Conservation (phyloP, 192 early-diverging fungal genomes). For the Gamsiella multidivaricata region DNA sequence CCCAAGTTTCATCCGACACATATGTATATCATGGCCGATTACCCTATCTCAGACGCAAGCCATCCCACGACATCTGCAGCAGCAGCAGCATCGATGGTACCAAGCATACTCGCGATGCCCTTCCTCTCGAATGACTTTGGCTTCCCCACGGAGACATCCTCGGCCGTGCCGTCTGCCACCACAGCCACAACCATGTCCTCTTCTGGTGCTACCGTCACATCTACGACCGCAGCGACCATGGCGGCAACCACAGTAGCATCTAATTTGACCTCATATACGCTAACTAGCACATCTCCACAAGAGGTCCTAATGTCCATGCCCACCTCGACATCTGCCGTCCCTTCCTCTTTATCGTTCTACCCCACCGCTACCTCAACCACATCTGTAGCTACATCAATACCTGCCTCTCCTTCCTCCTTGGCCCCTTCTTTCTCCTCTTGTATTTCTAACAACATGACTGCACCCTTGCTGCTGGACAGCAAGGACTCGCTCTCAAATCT, state of each 20-base stretch:
- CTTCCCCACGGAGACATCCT: constrained; percentile 8
- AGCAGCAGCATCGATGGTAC: background rate
- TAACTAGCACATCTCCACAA: constrained; percentile 21
- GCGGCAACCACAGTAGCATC: background rate
- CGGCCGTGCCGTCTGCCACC: background rate
- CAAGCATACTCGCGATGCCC: constrained; percentile 35
- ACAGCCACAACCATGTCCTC: background rate
- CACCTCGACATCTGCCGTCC: background rate
- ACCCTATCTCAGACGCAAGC: background rate
- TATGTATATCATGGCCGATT: background rate
- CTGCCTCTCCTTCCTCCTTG: background rate
- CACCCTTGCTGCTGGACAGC: constrained; percentile 36
- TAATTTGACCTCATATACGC: background rate
- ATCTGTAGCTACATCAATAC: constrained; percentile 6
- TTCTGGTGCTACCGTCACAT: background rate
- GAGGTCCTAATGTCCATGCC: constrained; percentile 8
- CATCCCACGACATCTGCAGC: background rate
- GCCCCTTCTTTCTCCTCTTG: background rate
- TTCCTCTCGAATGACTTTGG: constrained; percentile 38
- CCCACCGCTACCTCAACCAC: background rate
- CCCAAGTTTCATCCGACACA: too few species aligned
- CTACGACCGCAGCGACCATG: too few species aligned
- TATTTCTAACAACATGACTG: background rate
- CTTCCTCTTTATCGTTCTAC: background rate
- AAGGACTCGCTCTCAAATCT: constrained; percentile 1